Evolutionary conservation across 768 basidiomycete species (phyloP).

Genomic region (Chiua virens): DNA sequence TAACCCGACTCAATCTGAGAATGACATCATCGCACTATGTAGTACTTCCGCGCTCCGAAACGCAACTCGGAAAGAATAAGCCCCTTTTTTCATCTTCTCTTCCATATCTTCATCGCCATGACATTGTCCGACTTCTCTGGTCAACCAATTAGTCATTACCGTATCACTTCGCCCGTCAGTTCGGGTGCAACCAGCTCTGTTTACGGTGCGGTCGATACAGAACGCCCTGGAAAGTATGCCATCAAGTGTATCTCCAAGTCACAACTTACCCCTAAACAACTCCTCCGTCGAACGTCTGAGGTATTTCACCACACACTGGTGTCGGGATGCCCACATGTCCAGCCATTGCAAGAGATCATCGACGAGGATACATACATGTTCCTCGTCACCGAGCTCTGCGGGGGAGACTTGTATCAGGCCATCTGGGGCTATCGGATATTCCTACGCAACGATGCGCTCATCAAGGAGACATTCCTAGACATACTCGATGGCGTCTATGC

Average conservation of each 20-base stretch:
- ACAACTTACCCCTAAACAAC: slow-evolving; percentile 53
- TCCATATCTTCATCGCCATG: neutral
- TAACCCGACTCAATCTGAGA: neutral
- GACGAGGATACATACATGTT: slow-evolving; percentile 62
- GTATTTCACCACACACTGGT: slow-evolving; percentile 56
- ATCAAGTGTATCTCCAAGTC: slow-evolving; percentile 73
- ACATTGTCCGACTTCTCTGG: slow-evolving; percentile 52
- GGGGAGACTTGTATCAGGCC: slow-evolving; percentile 70
- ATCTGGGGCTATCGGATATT: slow-evolving; percentile 60
- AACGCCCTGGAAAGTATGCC: slow-evolving; percentile 50
- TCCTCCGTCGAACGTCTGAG: slow-evolving; percentile 66
- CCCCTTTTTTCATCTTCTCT: neutral
- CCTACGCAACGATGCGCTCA: slow-evolving; percentile 55
- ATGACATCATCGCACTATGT: slow-evolving; percentile 5
- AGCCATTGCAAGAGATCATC: slow-evolving; percentile 66
- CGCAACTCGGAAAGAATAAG: too few species aligned
- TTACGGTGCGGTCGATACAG: slow-evolving; percentile 64
- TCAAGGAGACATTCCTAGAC: slow-evolving; percentile 72
- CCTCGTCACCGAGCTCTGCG: slow-evolving; percentile 59
- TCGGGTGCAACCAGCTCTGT: slow-evolving; percentile 78
- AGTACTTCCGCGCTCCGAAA: too few species aligned
- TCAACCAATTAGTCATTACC: slow-evolving; percentile 54
- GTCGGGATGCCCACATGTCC: slow-evolving; percentile 58
- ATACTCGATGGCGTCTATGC: slow-evolving; percentile 77
- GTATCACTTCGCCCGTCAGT: slow-evolving; percentile 63